Conservation (phyloP, 169 alveolate species). For the Cryptosporidium baileyi region DNA sequence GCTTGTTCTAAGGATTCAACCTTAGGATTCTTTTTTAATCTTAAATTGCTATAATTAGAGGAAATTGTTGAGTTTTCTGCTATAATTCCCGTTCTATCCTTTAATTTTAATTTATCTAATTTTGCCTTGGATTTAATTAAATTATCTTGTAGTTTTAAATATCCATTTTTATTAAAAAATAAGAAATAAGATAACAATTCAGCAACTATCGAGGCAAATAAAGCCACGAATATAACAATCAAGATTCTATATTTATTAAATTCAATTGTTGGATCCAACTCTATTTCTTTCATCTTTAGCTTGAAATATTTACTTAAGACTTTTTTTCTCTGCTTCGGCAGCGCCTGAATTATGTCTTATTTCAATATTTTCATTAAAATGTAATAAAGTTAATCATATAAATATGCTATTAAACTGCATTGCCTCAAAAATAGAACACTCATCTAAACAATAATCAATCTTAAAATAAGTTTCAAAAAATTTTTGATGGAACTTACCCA, state of each 20-base stretch:
- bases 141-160: conserved; percentile 33
- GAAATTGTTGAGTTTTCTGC: conserved; percentile 54
- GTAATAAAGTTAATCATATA: background rate
- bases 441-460: conserved; percentile 9
- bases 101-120: conserved; percentile 35
- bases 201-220: conserved; percentile 9
- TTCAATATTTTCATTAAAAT: background rate
- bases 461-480: background rate
- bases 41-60: background rate
- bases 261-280: background rate
- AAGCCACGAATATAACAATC: conserved; percentile 3
- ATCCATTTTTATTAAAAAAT: conserved; percentile 27
- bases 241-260: conserved; percentile 42
- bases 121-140: conserved; percentile 3
- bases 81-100: conserved; percentile 49
- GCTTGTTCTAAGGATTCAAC: conserved; percentile 48
- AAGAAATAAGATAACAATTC: conserved; percentile 42
- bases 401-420: conserved; percentile 33
- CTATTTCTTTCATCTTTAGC: background rate
- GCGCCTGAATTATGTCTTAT: background rate
- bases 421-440: conserved; percentile 37
- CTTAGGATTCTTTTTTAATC: conserved; percentile 32
- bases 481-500: conserved; percentile 15
- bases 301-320: background rate
- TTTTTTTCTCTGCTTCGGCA: background rate